Evolutionary conservation across 805 yeast species (phyloP), one percentile per base, ranked within the genome.

Genomic region (Yueomyces sinensis): DNA sequence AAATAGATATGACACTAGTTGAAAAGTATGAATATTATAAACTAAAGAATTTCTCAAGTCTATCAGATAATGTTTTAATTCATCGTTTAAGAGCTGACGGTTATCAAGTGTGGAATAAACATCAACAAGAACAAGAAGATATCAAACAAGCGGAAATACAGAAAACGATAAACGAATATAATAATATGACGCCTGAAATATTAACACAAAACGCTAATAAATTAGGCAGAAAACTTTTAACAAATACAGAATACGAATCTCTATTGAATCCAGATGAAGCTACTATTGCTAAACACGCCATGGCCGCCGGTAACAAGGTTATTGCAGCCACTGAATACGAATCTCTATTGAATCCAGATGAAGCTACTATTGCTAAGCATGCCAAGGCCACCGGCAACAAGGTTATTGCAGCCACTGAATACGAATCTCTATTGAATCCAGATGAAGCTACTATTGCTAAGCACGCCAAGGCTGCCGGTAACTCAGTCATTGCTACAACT

Each of bases 1-100:
- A 37, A 2, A 22, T 44, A 5, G 52, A 52, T 3, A 39, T 51
- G 32, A 47, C 50, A n/a, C 47, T 59, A 2, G 15, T 61, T 14
- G 50, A 45, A 14, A 41, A 44, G 20, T 29, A 37, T 9, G 52
- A 47, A 4, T 49, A 44, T 30, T 49, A 44, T 9, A 28, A 27
- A 2, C 31, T 50, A 34, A 16, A 34, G 3, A 32, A 31, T 5
- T 15, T 44, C 9, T 30, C 28, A 25, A 11, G n/a, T 25, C 13
- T 25, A 25, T 25, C 28, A 9, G 28, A 25, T n/a, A 25, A n/a
- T 13, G 28, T 25, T 25, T 9, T 25, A 9, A 25, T 25, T 25
- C 5, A 9, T 25, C 13, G 28, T 13, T 25, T 25, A n/a, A 25
- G n/a, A 25, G 13, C 1, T 11, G 28, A 25, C 2, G 28, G 28